Base-by-base conservation (phyloP, 2,329 filamentous ascomycete species). In the Rachicladosporium sp. region DNA sequence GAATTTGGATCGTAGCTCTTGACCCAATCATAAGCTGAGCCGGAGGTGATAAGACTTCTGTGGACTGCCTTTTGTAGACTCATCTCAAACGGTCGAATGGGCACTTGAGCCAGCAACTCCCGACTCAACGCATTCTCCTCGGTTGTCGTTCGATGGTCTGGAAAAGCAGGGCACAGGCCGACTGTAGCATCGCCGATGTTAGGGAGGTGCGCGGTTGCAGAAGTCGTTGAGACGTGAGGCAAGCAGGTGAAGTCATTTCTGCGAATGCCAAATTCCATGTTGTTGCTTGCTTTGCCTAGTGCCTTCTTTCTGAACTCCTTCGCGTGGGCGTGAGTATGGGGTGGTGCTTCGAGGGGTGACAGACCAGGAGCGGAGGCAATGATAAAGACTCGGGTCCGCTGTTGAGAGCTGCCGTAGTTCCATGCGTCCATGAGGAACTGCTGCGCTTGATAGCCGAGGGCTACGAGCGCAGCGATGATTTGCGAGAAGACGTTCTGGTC, bases 391-490 rank as follows among this genome's bases (percentile, higher is more conserved):
- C 85, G 69, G 3, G 69, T 72, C 4, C 85, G 71, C 3, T 61
- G 64, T 52, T 91, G 83, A 0, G 76, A 63, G 2, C 77, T 75
- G 1, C 82, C 81, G 46, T 73, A 76, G 0, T 72, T 73, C 68
- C 80, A 85, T 0, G 82, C 73, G 46, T 87, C 82, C 12, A 83
- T 64, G 1, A 80, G 65, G 41, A 78, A 75, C 30, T 83, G 70
- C 31, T 80, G 73, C 0, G 76, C 66, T 52, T 93, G 84, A 48
- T 91, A 93, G 0, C 83, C 84, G 46, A 91, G 66, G 0, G 79
- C 81, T 0, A 89, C 78, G 1, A 91, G 61, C 1, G 77, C 70
- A 45, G 80, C 82, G 7, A 91, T 66, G 0, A 91, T 64, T 48
- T 88, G 82, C 1, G 77, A 78, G 37, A 88, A 77, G 0, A 84